Conservation (phyloP, 1,284 basidiomycete species). For the Rhizoctonia solani region DNA sequence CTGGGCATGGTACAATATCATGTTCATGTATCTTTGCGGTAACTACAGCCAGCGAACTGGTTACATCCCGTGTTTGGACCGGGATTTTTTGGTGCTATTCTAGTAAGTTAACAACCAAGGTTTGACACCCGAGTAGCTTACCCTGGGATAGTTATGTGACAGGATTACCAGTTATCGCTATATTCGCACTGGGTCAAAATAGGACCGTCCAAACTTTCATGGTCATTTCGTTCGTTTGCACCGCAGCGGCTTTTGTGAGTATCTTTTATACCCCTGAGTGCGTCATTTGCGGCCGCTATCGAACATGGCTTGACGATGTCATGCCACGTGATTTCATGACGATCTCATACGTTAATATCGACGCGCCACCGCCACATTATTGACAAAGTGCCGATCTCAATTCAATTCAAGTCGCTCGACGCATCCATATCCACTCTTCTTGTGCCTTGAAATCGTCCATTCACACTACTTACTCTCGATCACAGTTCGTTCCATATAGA, state of each 20-base stretch:
- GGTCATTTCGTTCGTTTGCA: conserved; percentile 53
- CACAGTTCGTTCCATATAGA: conserved; percentile 11
- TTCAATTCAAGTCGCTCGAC: too few species aligned
- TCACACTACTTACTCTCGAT: too few species aligned
- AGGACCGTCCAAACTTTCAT: conserved; percentile 45
- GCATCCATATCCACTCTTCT: neutral
- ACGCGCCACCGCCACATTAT: too few species aligned
- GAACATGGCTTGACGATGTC: neutral
- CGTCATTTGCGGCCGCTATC: conserved; percentile 42
- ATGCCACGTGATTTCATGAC: neutral
- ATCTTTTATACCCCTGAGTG: too few species aligned
- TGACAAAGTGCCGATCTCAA: too few species aligned
- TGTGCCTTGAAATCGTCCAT: neutral
- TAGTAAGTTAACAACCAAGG: conserved; percentile 56
- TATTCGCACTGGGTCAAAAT: conserved; percentile 75
- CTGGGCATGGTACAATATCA: conserved; percentile 23
- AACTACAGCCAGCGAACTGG: conserved; percentile 50
- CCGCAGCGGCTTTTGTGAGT: conserved; percentile 57
- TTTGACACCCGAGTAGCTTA: neutral
- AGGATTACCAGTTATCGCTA: conserved; percentile 72
- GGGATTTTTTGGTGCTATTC: conserved; percentile 65
- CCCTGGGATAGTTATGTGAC: conserved; percentile 50
- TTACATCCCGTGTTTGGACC: conserved; percentile 50
- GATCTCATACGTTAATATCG: neutral
- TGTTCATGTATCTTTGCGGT: conserved; percentile 52